phyloP scores from a whole-genome alignment of 257 asterid genomes.

The Scutellaria barbata region DNA sequence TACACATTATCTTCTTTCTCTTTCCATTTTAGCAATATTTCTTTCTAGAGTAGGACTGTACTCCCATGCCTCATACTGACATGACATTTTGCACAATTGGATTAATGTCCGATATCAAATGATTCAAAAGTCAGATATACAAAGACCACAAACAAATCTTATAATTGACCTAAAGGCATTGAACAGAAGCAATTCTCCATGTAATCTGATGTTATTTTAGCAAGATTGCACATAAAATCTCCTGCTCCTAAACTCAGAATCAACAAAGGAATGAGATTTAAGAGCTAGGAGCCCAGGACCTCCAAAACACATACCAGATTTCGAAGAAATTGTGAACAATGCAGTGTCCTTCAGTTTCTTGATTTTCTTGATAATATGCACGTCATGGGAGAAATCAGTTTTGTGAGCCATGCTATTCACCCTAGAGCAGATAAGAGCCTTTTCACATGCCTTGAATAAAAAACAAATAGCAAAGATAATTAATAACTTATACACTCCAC shows the following conservation, averaged over 20 bases:
- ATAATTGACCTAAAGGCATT: conserved; percentile 9
- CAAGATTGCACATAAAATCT: background rate
- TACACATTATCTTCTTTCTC: background rate
- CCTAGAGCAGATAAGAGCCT: conserved; percentile 54
- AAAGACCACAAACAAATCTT: conserved; percentile 16
- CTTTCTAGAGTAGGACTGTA: conserved; percentile 23
- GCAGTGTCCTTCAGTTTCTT: conserved; percentile 60
- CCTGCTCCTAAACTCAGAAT: conserved; percentile 21
- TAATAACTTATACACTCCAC: conserved; percentile 13
- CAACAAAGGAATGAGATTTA: conserved; percentile 19
- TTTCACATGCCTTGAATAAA: conserved; percentile 72
- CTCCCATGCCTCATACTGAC: conserved; percentile 7
- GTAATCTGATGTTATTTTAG: conserved; percentile 18
- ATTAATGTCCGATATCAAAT: background rate
- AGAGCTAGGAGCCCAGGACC: conserved; percentile 1
- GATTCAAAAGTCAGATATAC: conserved; percentile 14
- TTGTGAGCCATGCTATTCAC: conserved; percentile 33
- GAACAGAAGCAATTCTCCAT: conserved; percentile 3
- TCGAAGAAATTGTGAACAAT: conserved; percentile 55
- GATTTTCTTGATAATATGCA: conserved; percentile 50
- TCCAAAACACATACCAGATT: conserved; percentile 58
- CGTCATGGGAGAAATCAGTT: conserved; percentile 32
- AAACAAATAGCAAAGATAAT: conserved; percentile 24
- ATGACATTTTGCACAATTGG: background rate
- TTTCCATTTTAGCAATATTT: background rate